Base-by-base conservation (phyloP, 2,329 filamentous ascomycete species). In the Pseudonectria buxi region DNA sequence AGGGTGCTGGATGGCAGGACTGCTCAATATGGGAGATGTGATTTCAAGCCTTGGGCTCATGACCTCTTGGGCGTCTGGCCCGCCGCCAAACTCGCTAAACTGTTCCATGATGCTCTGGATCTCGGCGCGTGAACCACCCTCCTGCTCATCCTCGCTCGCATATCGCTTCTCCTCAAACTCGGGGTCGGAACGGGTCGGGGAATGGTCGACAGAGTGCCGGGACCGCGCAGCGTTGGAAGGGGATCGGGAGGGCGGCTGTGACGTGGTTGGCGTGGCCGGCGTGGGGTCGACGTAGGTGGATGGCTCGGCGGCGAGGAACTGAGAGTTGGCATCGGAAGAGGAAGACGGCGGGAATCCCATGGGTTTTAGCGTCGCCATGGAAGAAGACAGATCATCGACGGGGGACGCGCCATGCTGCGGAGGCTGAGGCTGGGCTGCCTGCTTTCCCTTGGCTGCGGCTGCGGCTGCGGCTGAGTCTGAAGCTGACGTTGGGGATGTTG, bases 61-160 rank as follows among this genome's bases (percentile, higher is more conserved):
- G 55, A 95, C 87, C 59, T 94, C 86, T 33, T 90, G 81, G 42
- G 76, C 78, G 5, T 73, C 81, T 2, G 80, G 83, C 0, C 81
- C 85, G 33, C 79, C 78, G 18, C 78, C 78, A 33, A 78, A 78
- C 54, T 86, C 80, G 49, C 83, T 81, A 51, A 96, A 96, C 62
- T 96, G 92, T 44, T 87, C 86, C 86, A 98, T 96, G 58, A 98
- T 96, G 56, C 76, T 94, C 62, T 95, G 86, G 41, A 98, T 95
- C 64, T 98, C 92, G 6, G 83, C 81, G 40, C 78, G 77, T 2
- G 85, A 86, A 33, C 78, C 78, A 33, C 76, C 75, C 31, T 88
- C 80, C 14, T 76, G 74, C 36, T 78, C 73, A 51, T 79, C 78
- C 52, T 81, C 78, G 49, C 71, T 80, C 25, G 68, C 47, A 35